Evolutionary conservation across 148 eudicot genomes (phyloP).

Genomic region (Camellia lanceoleosa): DNA sequence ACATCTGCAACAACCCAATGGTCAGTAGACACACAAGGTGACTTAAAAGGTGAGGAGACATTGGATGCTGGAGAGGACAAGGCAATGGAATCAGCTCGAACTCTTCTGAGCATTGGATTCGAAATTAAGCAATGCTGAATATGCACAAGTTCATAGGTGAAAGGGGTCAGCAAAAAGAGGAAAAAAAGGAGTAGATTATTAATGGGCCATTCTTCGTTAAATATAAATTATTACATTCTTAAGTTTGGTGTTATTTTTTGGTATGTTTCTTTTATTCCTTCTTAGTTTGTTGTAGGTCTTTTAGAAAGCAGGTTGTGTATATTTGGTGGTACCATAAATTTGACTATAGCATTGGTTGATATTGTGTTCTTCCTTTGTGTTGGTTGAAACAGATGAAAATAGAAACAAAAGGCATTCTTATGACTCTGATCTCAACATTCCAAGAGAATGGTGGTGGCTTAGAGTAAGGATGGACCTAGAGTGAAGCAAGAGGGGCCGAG

Average conservation of each 20-base stretch:
- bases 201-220: background rate
- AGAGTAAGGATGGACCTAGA: no score
- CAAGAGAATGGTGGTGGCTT: no score
- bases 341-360: background rate
- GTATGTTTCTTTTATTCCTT: background rate
- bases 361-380: background rate
- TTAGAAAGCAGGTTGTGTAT: constrained; percentile 10
- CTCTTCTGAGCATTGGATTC: constrained; percentile 59
- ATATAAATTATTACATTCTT: background rate
- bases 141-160: background rate
- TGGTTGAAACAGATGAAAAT: constrained; percentile 2
- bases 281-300: constrained; percentile 8
- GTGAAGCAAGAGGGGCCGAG: background rate
- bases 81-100: constrained; percentile 47
- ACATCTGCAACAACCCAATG: constrained; percentile 27
- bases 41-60: constrained; percentile 23
- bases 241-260: background rate
- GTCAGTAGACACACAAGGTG: constrained; percentile 32
- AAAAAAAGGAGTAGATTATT: background rate
- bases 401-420: no score
- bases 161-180: background rate
- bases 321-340: constrained; percentile 5
- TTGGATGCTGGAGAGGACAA: constrained; percentile 38
- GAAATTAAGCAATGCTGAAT: constrained; percentile 61
- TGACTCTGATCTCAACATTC: constrained; percentile 15